Evolutionary conservation across 495 filamentous ascomycete species (phyloP).

Genomic region (Usnea hakonensis): DNA sequence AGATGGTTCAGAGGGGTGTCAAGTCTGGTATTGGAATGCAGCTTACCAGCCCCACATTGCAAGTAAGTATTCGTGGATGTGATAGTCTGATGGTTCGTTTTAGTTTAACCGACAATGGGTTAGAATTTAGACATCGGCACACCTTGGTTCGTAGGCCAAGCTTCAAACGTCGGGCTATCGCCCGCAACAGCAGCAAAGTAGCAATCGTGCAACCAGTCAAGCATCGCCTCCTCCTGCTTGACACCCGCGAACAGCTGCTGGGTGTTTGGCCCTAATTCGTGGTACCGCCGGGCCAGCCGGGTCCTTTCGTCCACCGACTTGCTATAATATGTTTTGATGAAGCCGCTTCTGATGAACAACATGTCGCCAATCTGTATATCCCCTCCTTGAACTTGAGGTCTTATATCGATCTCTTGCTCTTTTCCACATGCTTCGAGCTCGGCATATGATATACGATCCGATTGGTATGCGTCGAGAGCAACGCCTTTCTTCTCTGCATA

Average conservation of each 20-base stretch:
- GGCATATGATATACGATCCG: constrained; percentile 51
- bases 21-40: not conserved
- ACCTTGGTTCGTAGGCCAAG: constrained; percentile 46
- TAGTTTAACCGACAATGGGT: not conserved
- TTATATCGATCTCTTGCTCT: constrained; percentile 50
- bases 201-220: constrained; percentile 42
- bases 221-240: constrained; percentile 47
- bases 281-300: constrained; percentile 35
- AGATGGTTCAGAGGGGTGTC: not conserved
- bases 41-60: constrained; percentile 51
- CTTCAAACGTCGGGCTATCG: constrained; percentile 54
- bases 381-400: constrained; percentile 44
- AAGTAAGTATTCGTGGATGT: constrained; percentile 35
- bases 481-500: constrained; percentile 42
- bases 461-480: constrained; percentile 48
- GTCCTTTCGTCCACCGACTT: constrained; percentile 34
- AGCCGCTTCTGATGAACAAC: constrained; percentile 59
- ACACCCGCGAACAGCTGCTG: constrained; percentile 49
- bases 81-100: constrained; percentile 1
- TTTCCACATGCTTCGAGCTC: constrained; percentile 52
- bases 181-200: constrained; percentile 55
- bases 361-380: constrained; percentile 54
- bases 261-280: constrained; percentile 30
- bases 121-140: not conserved
- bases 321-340: constrained; percentile 48